These are phyloP conservation scores for Begonia loranthoides DNA, from an alignment of 306 rosid species.

Conservation along the genomic window DNA sequence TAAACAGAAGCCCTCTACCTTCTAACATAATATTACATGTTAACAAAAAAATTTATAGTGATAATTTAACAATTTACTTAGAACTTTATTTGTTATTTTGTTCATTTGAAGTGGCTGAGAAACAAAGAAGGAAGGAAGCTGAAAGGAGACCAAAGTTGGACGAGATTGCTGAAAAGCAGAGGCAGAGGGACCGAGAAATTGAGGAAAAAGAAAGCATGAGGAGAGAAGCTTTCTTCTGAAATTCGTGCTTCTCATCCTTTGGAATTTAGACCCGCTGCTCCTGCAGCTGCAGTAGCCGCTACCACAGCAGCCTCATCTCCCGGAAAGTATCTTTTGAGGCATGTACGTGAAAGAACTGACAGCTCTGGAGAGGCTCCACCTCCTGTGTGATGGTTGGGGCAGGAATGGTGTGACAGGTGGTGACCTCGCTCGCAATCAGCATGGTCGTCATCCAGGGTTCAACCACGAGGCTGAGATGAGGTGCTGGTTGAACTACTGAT, in stretches of 20 bases:
- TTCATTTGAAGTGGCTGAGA: slow-evolving; percentile 87
- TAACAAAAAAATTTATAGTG: too few species aligned
- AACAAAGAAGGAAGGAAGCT: slow-evolving; percentile 50
- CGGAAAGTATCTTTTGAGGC: slow-evolving; percentile 60
- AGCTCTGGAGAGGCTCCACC: slow-evolving; percentile 25
- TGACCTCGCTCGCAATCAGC: slow-evolving; percentile 38
- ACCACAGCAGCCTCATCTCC: slow-evolving; percentile 22
- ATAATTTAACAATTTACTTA: too few species aligned
- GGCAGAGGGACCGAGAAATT: slow-evolving; percentile 60
- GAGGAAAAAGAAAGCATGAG: slow-evolving; percentile 65
- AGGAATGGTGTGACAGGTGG: slow-evolving; percentile 43
- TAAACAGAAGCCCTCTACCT: too few species aligned
- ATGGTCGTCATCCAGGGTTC: slow-evolving; percentile 65
- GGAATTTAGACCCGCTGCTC: slow-evolving; percentile 30
- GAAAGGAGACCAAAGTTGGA: slow-evolving; percentile 58
- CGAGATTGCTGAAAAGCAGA: slow-evolving; percentile 72
- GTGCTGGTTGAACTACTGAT: too few species aligned
- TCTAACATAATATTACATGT: too few species aligned
- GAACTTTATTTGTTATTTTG: too few species aligned
- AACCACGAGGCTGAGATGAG: too few species aligned
- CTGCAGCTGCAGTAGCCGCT: too few species aligned
- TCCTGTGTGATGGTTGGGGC: slow-evolving; percentile 51
- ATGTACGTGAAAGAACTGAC: slow-evolving; percentile 32
- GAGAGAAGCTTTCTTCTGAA: slow-evolving; percentile 31
- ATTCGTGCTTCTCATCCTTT: slow-evolving; percentile 26